Conservation (phyloP, 352 stramenopile species). For the Pythium vanterpoolii region DNA sequence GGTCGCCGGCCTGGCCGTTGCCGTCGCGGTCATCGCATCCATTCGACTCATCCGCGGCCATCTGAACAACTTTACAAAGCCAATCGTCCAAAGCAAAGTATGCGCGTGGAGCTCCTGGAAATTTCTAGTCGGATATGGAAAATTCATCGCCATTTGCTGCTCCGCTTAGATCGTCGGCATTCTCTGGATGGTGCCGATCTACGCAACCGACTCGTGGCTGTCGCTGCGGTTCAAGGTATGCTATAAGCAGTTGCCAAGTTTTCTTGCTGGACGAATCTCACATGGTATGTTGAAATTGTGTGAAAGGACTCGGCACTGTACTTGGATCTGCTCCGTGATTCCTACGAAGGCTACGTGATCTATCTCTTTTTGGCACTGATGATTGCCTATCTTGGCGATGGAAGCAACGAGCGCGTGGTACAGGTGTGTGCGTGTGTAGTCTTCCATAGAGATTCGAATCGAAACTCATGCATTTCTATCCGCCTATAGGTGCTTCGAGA, state of each 20-base stretch:
- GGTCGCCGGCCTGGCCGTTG: constrained; percentile 90
- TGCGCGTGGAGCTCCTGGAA: not conserved
- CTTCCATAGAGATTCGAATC: constrained; percentile 15
- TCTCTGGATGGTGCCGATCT: constrained; percentile 99
- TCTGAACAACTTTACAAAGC: constrained; percentile 90
- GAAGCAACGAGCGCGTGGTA: constrained; percentile 85
- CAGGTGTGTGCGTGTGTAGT: constrained; percentile 25
- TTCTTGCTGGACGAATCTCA: not conserved
- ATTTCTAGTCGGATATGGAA: no score
- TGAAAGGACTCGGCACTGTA: constrained; percentile 75
- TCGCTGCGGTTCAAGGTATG: constrained; percentile 93
- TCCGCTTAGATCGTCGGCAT: constrained; percentile 98
- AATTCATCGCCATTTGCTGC: no score
- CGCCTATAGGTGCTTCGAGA: constrained; percentile 35
- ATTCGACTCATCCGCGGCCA: constrained; percentile 91
- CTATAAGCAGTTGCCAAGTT: not conserved
- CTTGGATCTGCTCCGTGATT: constrained; percentile 94
- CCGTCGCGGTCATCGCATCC: constrained; percentile 84
- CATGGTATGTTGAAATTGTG: not conserved
- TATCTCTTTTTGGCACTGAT: constrained; percentile 97
- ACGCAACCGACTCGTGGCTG: constrained; percentile 96
- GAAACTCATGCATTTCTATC: not conserved
- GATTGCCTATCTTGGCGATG: constrained; percentile 93
- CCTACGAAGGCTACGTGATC: constrained; percentile 98
- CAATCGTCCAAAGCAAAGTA: constrained; percentile 95